Conservation (phyloP, 2,329 filamentous ascomycete species). For the Alternaria triticimaculans region DNA sequence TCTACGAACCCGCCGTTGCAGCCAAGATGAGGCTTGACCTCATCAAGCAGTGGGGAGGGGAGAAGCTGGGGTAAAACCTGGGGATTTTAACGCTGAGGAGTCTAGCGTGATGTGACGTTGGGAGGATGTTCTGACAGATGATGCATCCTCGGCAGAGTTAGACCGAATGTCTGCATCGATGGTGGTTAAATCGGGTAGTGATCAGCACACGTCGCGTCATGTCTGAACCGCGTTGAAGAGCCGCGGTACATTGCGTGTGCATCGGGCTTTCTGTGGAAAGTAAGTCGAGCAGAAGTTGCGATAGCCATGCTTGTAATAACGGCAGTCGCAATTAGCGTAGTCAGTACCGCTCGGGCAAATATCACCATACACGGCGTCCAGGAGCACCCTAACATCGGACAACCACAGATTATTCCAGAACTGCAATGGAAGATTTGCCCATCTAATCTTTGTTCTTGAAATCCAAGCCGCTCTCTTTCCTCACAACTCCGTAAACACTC, state of each 20-base stretch:
- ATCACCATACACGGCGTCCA: background rate
- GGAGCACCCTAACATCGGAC: background rate
- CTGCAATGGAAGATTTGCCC: background rate
- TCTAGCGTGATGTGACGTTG: slow-evolving; percentile 10
- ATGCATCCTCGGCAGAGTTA: slow-evolving; percentile 21
- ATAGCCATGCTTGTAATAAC: background rate
- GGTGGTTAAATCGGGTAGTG: background rate
- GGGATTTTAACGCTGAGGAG: slow-evolving; percentile 17
- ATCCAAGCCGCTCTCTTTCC: slow-evolving; percentile 74
- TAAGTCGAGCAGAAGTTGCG: background rate
- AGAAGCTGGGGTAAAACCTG: slow-evolving; percentile 29
- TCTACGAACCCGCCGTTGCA: slow-evolving; percentile 16
- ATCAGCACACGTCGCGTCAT: slow-evolving; percentile 8
- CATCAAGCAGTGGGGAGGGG: slow-evolving; percentile 18
- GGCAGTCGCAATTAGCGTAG: background rate
- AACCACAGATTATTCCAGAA: background rate
- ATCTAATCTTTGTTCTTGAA: slow-evolving; percentile 62
- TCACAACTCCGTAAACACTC: slow-evolving; percentile 80
- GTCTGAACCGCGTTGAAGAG: background rate
- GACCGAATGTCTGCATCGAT: slow-evolving; percentile 16
- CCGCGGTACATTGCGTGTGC: background rate
- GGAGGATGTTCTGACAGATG: slow-evolving; percentile 16
- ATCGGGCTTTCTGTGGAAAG: background rate
- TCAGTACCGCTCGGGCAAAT: slow-evolving; percentile 4
- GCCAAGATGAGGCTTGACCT: slow-evolving; percentile 20